Base-by-base conservation (phyloP, 208 protist species). In the Entamoeba nuttalli region DNA sequence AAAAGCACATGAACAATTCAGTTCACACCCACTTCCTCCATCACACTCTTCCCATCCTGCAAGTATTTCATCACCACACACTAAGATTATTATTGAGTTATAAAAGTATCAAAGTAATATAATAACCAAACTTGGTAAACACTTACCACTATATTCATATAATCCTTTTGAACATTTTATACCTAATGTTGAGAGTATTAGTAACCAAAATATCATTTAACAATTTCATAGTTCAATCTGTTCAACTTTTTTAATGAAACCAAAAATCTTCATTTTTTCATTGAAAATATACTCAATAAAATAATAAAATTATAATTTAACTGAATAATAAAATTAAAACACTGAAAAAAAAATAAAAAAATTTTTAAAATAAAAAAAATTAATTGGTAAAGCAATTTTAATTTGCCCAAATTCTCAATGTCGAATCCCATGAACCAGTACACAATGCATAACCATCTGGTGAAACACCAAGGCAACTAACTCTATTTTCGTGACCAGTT, bases 341-440 rank as follows among this genome's bases (percentile, higher is more conserved):
- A 3, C 30, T 50, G 35, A 50, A 93, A 93, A 93, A 93, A 93
- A 93, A 93, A 4, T 48, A 48, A 48, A 48, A 48, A 48, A 48
- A 48, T 48, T 48, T 2, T 48, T 48, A 48, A 48, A 48, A 48
- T 48, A 48, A 48, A 48, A 48, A 48, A 48, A 48, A 48, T 48
- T 48, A 48, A 48, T 48, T 48, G 44, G 44, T 2, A 48, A 48
- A 48, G 44, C 44, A 35, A 93, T 93, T 50, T 94, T 69, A 94
- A 71, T 94, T 71, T 11, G 96, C 93, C 93, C 93, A 94, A 7
- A 98, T 53, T 95, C 97, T 98, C 41, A 98, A 95, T 11, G 96
- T 94, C n/a, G 73, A 95, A 96, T 98, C 98, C 98, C 98, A 98
- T 41, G 55, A 96, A 57, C 97, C 98, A 52, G 98, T 98, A 95